Evolutionary conservation across 2,329 filamentous ascomycete genomes (phyloP), one percentile per base, ranked within the genome.

Genomic region (Xylariales sp.): DNA sequence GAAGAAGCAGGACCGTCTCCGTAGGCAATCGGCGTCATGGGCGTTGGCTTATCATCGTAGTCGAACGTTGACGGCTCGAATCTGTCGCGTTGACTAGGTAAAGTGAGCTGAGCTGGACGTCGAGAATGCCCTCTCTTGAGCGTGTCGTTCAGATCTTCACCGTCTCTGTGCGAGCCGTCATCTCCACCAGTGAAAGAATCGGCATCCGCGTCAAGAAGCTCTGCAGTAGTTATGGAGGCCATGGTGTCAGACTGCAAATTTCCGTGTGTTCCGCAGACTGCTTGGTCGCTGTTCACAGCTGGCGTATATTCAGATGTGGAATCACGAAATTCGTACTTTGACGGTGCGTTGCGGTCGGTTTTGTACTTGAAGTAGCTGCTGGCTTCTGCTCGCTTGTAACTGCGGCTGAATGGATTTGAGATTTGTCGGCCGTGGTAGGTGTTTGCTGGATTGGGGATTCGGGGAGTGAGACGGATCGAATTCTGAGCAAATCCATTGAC

Each of bases 241-340:
- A 38, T 25, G 6, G 27, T 19, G 12, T 24, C 31, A 12, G 25
- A 36, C 11, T 6, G 18, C 10, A 38, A 27, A 10, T 5, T 28
- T 18, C n/a, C 34, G 12, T 4, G 28, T n/a, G 33, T 32, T 8
- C 8, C 27, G 10, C 25, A 14, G 19, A 6, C 20, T 20, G 44
- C 47, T 32, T 49, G 35, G 7, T 44, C 46, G n/a, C 40, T 50
- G 3, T 43, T 45, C 27, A 20, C 31, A 4, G 47, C 43, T 24
- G 31, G 37, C 14, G 46, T 37, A 20, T 54, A 57, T 7, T 55
- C 51, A 1, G 55, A 58, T 11, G 43, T 19, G 8, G 57, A 60
- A 31, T 61, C 57, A 1, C 57, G 52, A 25, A 61, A 61, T 1
- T 54, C 52, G 29, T 57, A 60, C 12, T 51, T 52, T 1, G 52